phyloP scores from a whole-genome alignment of 805 yeast species.

The Teunomyces panamensis region DNA sequence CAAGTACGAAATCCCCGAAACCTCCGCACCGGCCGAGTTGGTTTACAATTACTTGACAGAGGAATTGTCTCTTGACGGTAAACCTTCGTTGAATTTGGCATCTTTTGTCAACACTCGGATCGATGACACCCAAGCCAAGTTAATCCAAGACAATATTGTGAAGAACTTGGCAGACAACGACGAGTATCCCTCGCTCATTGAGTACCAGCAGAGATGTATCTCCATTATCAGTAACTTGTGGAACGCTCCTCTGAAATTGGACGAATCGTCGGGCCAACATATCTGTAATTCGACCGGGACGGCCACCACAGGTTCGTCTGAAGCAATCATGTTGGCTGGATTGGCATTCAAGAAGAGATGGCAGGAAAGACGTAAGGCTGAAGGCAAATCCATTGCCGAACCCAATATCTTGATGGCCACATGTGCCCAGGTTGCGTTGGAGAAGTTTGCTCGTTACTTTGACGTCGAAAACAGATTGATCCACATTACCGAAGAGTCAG shows the following conservation, averaged over 20 bases:
- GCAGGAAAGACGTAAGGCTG: conserved; percentile 63
- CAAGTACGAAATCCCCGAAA: conserved; percentile 58
- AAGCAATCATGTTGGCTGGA: conserved; percentile 92
- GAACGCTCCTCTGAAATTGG: conserved; percentile 55
- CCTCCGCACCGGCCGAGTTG: conserved; percentile 49
- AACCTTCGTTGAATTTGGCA: conserved; percentile 80
- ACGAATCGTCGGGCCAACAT: conserved; percentile 28
- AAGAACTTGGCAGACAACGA: conserved; percentile 92
- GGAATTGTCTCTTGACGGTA: conserved; percentile 80
- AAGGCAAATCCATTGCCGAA: conserved; percentile 55
- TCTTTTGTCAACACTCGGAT: conserved; percentile 81
- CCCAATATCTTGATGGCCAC: conserved; percentile 92
- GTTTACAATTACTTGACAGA: conserved; percentile 67
- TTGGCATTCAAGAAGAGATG: conserved; percentile 87
- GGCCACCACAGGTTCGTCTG: conserved; percentile 92
- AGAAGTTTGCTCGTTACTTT: conserved; percentile 90
- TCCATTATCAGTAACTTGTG: conserved; percentile 76
- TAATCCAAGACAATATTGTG: conserved; percentile 68
- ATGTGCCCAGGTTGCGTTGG: conserved; percentile 91
- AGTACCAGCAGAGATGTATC: conserved; percentile 77
- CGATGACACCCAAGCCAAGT: conserved; percentile 41
- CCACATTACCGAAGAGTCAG: conserved; percentile 57
- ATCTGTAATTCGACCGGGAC: conserved; percentile 61
- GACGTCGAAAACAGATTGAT: conserved; percentile 84
- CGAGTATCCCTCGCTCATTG: conserved; percentile 85